Base-by-base conservation (phyloP, 805 yeast genomes). In the Saccharomycopsis oosterbeekiorum region DNA sequence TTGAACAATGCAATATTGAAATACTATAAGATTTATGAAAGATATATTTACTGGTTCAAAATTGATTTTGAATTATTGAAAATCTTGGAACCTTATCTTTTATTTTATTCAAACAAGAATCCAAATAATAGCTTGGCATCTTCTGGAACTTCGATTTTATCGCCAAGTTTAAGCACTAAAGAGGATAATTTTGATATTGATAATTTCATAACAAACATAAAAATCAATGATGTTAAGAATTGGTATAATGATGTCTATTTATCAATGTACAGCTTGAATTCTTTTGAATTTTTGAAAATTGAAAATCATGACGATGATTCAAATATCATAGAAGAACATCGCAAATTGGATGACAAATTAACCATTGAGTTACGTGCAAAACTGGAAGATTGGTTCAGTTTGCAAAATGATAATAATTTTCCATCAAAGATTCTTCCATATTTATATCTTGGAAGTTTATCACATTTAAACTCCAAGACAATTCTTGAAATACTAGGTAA, bases 351-450 rank as follows among this genome's bases (percentile, higher is more conserved):
- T 70, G 62, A 72, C 74, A 37, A 73, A 75, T 62, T 69, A 67
- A 55, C 71, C 72, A 53, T 69, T 75, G 60, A 72, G 74, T 43
- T 62, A 57, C 60, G 70, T 4, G 60, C 68, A 5, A 69, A 69
- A 43, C 67, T 69, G 4, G 42, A 58, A 14, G 65, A 65, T 19
- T 71, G 74, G 74, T 67, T 65, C 55, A 68, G 26, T 68, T 68
- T 58, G 57, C 72, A 17, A 62, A 78, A 69, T 91, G 97, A 26
- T 78, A 96, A 5, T 43, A 64, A 64, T 50, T 71, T 93, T 29
- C 99, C 99, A 0, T 90, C 97, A 0, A 76, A 87, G 58, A 85
- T 93, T 3, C 73, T 92, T 60, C 88, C 93, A 1, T 92, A 92
- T 72, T 73, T 93, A 64, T 93, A 92, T 68, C 75, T 93, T 59